phyloP scores from a whole-genome alignment of 768 basidiomycete species.

The Lentinula edodes region DNA sequence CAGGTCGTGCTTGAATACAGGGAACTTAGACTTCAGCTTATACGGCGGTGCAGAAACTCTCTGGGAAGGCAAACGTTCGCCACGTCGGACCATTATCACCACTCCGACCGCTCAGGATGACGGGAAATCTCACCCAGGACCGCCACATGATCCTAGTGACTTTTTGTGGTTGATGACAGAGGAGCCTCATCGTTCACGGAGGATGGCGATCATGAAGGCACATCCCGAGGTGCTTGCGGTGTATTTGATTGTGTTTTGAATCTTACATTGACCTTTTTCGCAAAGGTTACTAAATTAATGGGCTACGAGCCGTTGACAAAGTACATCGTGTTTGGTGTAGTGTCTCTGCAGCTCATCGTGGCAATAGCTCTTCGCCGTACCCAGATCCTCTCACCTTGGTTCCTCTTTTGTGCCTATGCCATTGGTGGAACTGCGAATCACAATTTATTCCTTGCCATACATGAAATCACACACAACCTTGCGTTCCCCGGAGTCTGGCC shows the following conservation, averaged over 20 bases:
- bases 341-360: slow-evolving; percentile 62
- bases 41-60: slow-evolving; percentile 83
- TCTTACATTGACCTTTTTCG: neutral
- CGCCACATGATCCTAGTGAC: slow-evolving; percentile 74
- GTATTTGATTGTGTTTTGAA: neutral
- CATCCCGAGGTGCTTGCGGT: slow-evolving; percentile 73
- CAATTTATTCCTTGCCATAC: slow-evolving; percentile 96
- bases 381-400: slow-evolving; percentile 62
- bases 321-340: slow-evolving; percentile 81
- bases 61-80: slow-evolving; percentile 45
- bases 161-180: slow-evolving; percentile 98
- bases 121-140: slow-evolving; percentile 36
- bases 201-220: slow-evolving; percentile 87
- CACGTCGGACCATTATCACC: slow-evolving; percentile 44
- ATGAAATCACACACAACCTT: slow-evolving; percentile 97
- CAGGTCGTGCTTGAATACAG: neutral
- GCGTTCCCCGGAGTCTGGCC: slow-evolving; percentile 79
- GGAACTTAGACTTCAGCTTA: slow-evolving; percentile 63
- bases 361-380: slow-evolving; percentile 66
- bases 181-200: slow-evolving; percentile 88
- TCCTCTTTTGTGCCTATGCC: slow-evolving; percentile 73
- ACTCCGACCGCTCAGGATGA: slow-evolving; percentile 33
- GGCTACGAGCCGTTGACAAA: slow-evolving; percentile 90
- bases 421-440: slow-evolving; percentile 96
- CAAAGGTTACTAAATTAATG: slow-evolving; percentile 92